Base-by-base conservation (phyloP, 306 rosid genomes). In the Quercus cerris region DNA sequence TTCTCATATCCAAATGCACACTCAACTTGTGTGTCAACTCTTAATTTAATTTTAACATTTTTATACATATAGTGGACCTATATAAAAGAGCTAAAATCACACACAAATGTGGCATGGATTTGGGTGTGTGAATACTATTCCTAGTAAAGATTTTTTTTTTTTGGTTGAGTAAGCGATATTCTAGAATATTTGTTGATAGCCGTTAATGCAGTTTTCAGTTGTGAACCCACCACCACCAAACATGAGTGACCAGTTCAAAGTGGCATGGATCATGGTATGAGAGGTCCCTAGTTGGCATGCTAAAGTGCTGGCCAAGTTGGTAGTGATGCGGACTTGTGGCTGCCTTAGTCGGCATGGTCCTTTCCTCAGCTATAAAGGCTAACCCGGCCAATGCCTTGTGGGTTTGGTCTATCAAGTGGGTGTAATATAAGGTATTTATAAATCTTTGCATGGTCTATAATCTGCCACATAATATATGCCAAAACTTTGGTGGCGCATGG, bases 161-260 rank as follows among this genome's bases (percentile, higher is more conserved):
- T 56, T n/a, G 46, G 11, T 5, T 17, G 1, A 20, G 41, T 18
- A 3, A 35, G 10, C 41, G 23, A 11, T 10, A 11, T 41, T 28
- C 0, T 3, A 51, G 67, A 56, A 74, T 51, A 82, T 81, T 19
- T 20, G 51, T 71, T 18, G 22, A 38, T 7, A 73, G 46, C 67
- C n/a, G 86, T 86, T 83, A 74, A 46, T 71, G 83, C 87, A 64
- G 85, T 85, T 86, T 82, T 80, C 83, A 38, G 90, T 80, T 66
- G 76, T 8, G 71, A 67, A 52, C 52, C 78, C 63, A 78, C 41
- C 18, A 46, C 33, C 54, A 49, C 54, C 15, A 49, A 13, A 10
- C 54, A 12, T 12, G 54, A 49, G 5, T 49, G 46, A 41, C 46
- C 46, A 41, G 46, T 41, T 41, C 46, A 41, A 8, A 41, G 46